These are phyloP conservation scores for Fusarium sp. DNA, from an alignment of 2,329 filamentous ascomycete species.

Conservation along the genomic window DNA sequence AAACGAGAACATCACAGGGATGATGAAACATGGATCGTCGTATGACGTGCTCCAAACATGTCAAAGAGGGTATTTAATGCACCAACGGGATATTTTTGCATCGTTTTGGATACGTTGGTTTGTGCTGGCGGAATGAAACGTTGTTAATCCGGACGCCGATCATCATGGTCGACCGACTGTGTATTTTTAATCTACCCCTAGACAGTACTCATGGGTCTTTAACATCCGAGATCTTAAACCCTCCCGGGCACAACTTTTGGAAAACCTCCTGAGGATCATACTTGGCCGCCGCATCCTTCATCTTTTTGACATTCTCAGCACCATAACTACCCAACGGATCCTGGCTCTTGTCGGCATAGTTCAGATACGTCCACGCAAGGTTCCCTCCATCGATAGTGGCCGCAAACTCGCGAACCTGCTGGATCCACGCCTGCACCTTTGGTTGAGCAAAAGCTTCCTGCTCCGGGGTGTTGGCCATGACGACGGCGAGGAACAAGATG, in stretches of 20 bases:
- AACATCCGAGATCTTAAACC: slow-evolving; percentile 39
- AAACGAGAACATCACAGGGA: slow-evolving; percentile 5
- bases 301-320: slow-evolving; percentile 32
- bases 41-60: slow-evolving; percentile 9
- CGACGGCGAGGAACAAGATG: slow-evolving; percentile 16
- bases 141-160: not conserved
- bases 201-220: not conserved
- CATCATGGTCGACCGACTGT: not conserved
- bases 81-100: slow-evolving; percentile 3
- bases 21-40: slow-evolving; percentile 15
- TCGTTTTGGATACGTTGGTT: not conserved
- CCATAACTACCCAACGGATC: slow-evolving; percentile 38
- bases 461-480: slow-evolving; percentile 17
- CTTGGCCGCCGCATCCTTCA: slow-evolving; percentile 34
- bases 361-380: slow-evolving; percentile 37
- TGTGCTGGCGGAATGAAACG: not conserved
- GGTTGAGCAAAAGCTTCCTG: slow-evolving; percentile 20
- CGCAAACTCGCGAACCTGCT: slow-evolving; percentile 11
- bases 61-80: slow-evolving; percentile 8
- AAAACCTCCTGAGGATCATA: slow-evolving; percentile 45
- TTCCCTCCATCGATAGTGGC: slow-evolving; percentile 26
- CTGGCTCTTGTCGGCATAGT: slow-evolving; percentile 36
- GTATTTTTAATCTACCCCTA: not conserved
- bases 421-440: slow-evolving; percentile 19
- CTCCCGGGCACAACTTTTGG: slow-evolving; percentile 37